Conservation (phyloP, 2,329 filamentous ascomycete genomes). For the Paracorniculantispora psalliotae region DNA sequence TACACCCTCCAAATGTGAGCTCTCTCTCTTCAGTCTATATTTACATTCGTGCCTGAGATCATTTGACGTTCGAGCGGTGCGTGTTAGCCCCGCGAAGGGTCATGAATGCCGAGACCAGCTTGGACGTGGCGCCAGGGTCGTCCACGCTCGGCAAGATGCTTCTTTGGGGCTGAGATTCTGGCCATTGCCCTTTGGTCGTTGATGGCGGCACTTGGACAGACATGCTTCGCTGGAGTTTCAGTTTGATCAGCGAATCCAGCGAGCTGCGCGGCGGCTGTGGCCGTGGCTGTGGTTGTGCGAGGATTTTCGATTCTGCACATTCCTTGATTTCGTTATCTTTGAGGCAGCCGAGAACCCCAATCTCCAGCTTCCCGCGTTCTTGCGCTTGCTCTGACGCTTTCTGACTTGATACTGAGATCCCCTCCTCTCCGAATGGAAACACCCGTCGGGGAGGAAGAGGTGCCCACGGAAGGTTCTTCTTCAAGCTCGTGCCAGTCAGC, state of each 20-base stretch:
- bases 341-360: neutral
- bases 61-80: slow-evolving; percentile 7
- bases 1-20: neutral
- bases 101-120: slow-evolving; percentile 28
- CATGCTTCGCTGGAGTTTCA: neutral
- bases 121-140: slow-evolving; percentile 22
- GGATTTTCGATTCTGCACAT: neutral
- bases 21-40: neutral
- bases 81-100: slow-evolving; percentile 26
- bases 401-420: neutral
- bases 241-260: neutral
- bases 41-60: neutral
- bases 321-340: slow-evolving; percentile 1
- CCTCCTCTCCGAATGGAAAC: neutral
- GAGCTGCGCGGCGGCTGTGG: neutral
- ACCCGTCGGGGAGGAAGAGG: neutral
- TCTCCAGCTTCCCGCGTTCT: neutral
- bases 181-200: neutral
- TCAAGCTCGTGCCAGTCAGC: too few relatives aligned
- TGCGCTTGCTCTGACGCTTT: too few relatives aligned
- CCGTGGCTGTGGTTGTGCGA: neutral
- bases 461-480: slow-evolving; percentile 3
- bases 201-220: neutral
- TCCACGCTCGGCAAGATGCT: slow-evolving; percentile 14
- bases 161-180: neutral